Percentiles rank a stretch among this genome's conserved stretches.
These are phyloP conservation scores for Teunomyces stri DNA, from an alignment of 805 yeast genomes.

Conservation along the genomic window DNA sequence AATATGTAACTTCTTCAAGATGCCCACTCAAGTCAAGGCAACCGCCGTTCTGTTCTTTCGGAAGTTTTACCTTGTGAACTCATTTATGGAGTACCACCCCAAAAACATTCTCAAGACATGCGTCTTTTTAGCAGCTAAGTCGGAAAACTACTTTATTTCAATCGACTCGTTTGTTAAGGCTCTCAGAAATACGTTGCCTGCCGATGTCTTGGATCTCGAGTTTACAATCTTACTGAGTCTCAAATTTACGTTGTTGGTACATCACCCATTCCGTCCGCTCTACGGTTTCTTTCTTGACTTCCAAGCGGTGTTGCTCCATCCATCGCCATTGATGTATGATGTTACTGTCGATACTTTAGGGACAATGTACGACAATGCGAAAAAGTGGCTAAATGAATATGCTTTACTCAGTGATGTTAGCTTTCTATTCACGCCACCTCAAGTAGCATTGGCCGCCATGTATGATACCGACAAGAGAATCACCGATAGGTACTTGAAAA, in stretches of 20 bases:
- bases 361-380: slow-evolving; percentile 66
- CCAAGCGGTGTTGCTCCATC: slow-evolving; percentile 53
- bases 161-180: slow-evolving; percentile 75
- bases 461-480: slow-evolving; percentile 62
- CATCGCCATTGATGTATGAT: slow-evolving; percentile 45
- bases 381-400: slow-evolving; percentile 62
- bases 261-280: slow-evolving; percentile 85
- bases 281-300: slow-evolving; percentile 93
- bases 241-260: slow-evolving; percentile 77
- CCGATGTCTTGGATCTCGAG: slow-evolving; percentile 73
- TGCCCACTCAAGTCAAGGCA: slow-evolving; percentile 86
- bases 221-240: slow-evolving; percentile 71
- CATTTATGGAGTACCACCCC: slow-evolving; percentile 88
- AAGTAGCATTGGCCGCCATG: slow-evolving; percentile 86
- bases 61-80: slow-evolving; percentile 74
- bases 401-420: slow-evolving; percentile 67
- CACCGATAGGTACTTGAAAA: slow-evolving; percentile 62
- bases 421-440: slow-evolving; percentile 88
- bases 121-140: slow-evolving; percentile 86
- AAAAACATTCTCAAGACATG: slow-evolving; percentile 69
- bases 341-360: slow-evolving; percentile 56
- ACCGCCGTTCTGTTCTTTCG: slow-evolving; percentile 83
- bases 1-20: slow-evolving; percentile 66
- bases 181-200: slow-evolving; percentile 63
- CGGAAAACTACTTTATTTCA: slow-evolving; percentile 87